Conservation (phyloP, 1,284 basidiomycete species). For the Omphalotus olearius region DNA sequence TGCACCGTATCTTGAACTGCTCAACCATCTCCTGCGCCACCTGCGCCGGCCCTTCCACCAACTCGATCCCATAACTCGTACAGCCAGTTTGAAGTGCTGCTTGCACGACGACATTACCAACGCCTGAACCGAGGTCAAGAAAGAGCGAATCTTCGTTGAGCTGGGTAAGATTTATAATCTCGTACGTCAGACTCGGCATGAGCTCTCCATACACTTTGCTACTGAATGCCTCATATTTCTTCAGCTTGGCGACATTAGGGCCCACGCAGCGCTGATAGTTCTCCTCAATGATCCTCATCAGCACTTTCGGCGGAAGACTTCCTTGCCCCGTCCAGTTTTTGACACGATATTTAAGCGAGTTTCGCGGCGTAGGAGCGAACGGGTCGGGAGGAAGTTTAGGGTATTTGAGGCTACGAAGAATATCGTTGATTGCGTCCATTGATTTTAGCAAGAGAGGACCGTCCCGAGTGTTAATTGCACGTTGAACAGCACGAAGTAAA, state of each 20-base stretch:
- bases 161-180: slow-evolving; percentile 56
- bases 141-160: slow-evolving; percentile 59
- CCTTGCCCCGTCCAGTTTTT: slow-evolving; percentile 44
- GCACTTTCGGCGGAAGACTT: slow-evolving; percentile 49
- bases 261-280: slow-evolving; percentile 77
- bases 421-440: slow-evolving; percentile 52
- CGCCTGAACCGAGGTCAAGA: slow-evolving; percentile 75
- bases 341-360: slow-evolving; percentile 44
- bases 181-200: slow-evolving; percentile 63
- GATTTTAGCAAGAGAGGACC: slow-evolving; percentile 66
- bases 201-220: slow-evolving; percentile 76
- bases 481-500: slow-evolving; percentile 54
- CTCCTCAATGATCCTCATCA: slow-evolving; percentile 70
- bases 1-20: slow-evolving; percentile 58
- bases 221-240: slow-evolving; percentile 70
- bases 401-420: slow-evolving; percentile 61
- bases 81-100: slow-evolving; percentile 74
- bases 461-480: slow-evolving; percentile 58
- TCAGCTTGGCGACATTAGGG: slow-evolving; percentile 59
- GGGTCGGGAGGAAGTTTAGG: slow-evolving; percentile 46
- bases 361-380: slow-evolving; percentile 38
- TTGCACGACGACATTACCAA: slow-evolving; percentile 75
- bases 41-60: slow-evolving; percentile 57
- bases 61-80: slow-evolving; percentile 66
- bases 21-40: slow-evolving; percentile 59